Percentiles rank a stretch among this genome's conserved stretches.
Evolutionary conservation across 257 asterid genomes (phyloP).

Genomic region (Schizonepeta tenuifolia): DNA sequence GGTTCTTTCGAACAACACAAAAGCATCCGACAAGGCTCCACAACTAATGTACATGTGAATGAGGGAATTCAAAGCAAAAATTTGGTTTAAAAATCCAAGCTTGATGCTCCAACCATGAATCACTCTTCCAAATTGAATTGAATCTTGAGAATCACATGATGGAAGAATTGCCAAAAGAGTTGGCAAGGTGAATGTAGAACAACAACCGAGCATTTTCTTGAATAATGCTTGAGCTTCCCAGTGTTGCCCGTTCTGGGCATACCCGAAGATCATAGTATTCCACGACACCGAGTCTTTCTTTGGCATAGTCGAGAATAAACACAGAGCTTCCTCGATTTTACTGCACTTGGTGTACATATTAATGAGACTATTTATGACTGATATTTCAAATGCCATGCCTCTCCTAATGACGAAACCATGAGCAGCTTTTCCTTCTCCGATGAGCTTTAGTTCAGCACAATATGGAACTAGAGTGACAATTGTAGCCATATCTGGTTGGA

Average conservation of each 20-base stretch:
- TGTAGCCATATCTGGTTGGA: constrained; percentile 58
- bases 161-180: constrained; percentile 62
- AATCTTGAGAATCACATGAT: constrained; percentile 58
- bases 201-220: constrained; percentile 47
- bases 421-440: constrained; percentile 58
- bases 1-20: constrained; percentile 45
- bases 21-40: constrained; percentile 51
- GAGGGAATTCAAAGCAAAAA: constrained; percentile 55
- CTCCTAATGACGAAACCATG: constrained; percentile 63
- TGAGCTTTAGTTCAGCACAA: constrained; percentile 54
- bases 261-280: constrained; percentile 72
- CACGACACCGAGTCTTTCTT: constrained; percentile 63
- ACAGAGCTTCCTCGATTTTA: constrained; percentile 43
- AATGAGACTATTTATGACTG: constrained; percentile 56
- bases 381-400: constrained; percentile 47
- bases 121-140: constrained; percentile 51
- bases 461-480: constrained; percentile 49
- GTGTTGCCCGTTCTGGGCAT: constrained; percentile 52
- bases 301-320: constrained; percentile 50
- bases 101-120: constrained; percentile 69
- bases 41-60: constrained; percentile 64
- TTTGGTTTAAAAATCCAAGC: constrained; percentile 50
- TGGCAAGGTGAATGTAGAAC: constrained; percentile 48
- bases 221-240: constrained; percentile 54
- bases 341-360: constrained; percentile 60